Evolutionary conservation across 768 basidiomycete species (phyloP).

Genomic region (Suillus plorans): DNA sequence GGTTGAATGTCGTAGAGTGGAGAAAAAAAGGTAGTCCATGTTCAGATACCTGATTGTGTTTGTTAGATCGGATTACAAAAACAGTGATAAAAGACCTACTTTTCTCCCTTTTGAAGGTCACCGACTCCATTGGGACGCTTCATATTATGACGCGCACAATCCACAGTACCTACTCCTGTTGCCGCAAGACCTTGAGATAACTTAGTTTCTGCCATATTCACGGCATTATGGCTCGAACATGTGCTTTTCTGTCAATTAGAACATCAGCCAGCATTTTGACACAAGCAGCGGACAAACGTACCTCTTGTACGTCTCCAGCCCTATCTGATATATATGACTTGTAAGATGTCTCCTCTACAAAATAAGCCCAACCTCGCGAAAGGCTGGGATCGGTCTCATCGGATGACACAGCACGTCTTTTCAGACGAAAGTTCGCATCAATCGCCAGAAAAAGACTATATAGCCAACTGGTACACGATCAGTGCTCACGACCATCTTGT

Average conservation of each 20-base stretch:
- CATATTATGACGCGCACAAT: slow-evolving; percentile 25
- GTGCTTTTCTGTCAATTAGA: slow-evolving; percentile 7
- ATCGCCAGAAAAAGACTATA: slow-evolving; percentile 27
- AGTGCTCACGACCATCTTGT: not conserved
- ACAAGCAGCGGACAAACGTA: not conserved
- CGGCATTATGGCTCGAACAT: slow-evolving; percentile 1
- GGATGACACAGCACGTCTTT: slow-evolving; percentile 23
- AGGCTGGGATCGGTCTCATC: slow-evolving; percentile 28
- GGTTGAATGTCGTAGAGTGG: not conserved
- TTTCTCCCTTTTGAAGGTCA: slow-evolving; percentile 11
- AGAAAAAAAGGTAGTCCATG: not conserved
- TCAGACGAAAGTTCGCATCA: slow-evolving; percentile 35
- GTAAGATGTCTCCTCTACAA: slow-evolving; percentile 24
- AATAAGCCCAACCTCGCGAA: slow-evolving; percentile 24
- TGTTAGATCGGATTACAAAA: not conserved
- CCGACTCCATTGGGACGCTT: slow-evolving; percentile 10
- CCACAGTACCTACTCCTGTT: slow-evolving; percentile 28
- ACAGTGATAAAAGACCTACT: not conserved
- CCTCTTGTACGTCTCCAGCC: not conserved
- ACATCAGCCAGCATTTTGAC: not conserved
- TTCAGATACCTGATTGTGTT: not conserved
- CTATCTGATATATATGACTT: slow-evolving; percentile 10
- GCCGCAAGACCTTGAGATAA: slow-evolving; percentile 14
- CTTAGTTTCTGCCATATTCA: slow-evolving; percentile 6
- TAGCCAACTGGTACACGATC: slow-evolving; percentile 23